These are phyloP conservation scores for Dujonia santamariae DNA, from an alignment of 1,139 yeast species.

Conservation along the genomic window DNA sequence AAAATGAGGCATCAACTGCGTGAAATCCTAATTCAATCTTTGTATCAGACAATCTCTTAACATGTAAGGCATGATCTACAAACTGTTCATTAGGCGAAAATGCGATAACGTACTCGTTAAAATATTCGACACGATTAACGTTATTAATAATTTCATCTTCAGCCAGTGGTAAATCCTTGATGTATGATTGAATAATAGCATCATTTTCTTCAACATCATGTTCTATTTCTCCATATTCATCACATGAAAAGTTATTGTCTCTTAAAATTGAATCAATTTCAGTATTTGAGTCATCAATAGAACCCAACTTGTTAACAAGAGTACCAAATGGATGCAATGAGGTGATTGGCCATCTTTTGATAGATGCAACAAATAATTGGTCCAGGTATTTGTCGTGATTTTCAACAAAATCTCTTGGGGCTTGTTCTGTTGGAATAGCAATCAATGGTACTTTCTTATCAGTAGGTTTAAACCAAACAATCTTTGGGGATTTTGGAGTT, in stretches of 20 bases:
- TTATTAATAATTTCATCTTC: conserved; percentile 3
- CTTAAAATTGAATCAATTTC: conserved; percentile 88
- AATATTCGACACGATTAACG: conserved; percentile 50
- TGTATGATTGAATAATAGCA: conserved; percentile 12
- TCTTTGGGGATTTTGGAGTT: conserved; percentile 71
- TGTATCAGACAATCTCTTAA: conserved; percentile 55
- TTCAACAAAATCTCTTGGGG: conserved; percentile 92
- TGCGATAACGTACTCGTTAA: conserved; percentile 63
- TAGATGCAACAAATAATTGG: conserved; percentile 87
- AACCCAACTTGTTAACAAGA: conserved; percentile 80
- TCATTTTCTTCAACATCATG: conserved; percentile 28
- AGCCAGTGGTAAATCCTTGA: conserved; percentile 32
- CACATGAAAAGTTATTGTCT: conserved; percentile 88
- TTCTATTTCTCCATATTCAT: conserved; percentile 62
- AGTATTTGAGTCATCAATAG: conserved; percentile 70
- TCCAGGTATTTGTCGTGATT: conserved; percentile 82
- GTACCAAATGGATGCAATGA: conserved; percentile 98
- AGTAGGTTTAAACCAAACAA: conserved; percentile 98
- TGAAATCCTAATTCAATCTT: conserved; percentile 78
- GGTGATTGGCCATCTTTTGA: conserved; percentile 98
- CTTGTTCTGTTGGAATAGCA: conserved; percentile 98
- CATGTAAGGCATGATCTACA: conserved; percentile 79
- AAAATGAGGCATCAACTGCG: conserved; percentile 74
- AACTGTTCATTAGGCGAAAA: conserved; percentile 58
- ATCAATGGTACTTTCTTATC: conserved; percentile 96